Base-by-base conservation (phyloP, 1,284 basidiomycete genomes). In the Fistulinella staudtii region DNA sequence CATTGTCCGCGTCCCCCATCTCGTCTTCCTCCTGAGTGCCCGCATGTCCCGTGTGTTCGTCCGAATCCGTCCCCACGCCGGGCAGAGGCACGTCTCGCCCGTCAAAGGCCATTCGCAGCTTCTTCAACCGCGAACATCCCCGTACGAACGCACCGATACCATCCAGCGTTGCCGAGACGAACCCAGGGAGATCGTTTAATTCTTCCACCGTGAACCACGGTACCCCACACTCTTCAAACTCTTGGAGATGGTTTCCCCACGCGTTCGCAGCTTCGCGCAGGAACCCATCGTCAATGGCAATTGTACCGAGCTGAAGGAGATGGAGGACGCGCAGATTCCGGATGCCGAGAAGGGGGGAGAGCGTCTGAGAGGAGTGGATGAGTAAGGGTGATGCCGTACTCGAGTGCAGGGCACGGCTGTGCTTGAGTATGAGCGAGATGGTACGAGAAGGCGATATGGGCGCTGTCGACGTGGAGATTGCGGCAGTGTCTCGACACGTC, bases 221-320 rank as follows among this genome's bases (percentile, higher is more conserved):
- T 33, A 65, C 49, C 15, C 59, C 60, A 10, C 55, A 53, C 38
- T 63, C 52, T 33, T 53, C 50, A 3, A 62, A 43, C n/a, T 58
- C 60, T 17, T 53, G 58, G 14, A 62, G 43, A 28, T 58, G 52
- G 1, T 35, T 25, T 7, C 54, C 50, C 64, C 60, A 62, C 1
- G 60, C 63, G 8, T 35, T 36, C 11, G 54, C 62, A 0, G 58
- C 63, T 13, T 55, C 45, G 11, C 42, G 49, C 31, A 62, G 29
- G 40, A 62, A 66, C 4, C 27, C 45, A 11, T 62, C 60, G 25
- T 61, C 50, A 20, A 66, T 47, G 25, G 59, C 51, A 11, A 66
- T 51, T 34, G 52, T 52, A 14, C 60, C 60, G 0, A 65, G 50
- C 23, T 63, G 60, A 13, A 55, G 43, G 13, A 63, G 50, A 20